Conservation (phyloP, 139 green algal species). For the Nannochloris sp. region DNA sequence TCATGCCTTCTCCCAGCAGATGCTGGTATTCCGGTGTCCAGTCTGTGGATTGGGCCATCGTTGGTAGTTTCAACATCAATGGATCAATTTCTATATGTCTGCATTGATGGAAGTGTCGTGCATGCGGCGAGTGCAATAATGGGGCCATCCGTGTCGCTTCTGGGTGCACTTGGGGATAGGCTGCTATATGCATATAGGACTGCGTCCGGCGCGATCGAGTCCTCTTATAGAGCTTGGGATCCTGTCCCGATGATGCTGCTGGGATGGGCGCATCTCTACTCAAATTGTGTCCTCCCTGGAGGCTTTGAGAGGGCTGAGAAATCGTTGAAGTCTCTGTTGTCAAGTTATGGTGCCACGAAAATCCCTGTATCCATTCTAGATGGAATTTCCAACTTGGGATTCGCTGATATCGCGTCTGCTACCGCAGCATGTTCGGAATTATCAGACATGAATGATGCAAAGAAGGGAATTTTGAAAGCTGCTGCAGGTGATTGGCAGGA, state of each 20-base stretch:
- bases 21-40: slow-evolving; percentile 18
- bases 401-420: slow-evolving; percentile 25
- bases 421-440: slow-evolving; percentile 20
- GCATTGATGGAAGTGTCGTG: slow-evolving; percentile 28
- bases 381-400: slow-evolving; percentile 22
- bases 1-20: neutral
- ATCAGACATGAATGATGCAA: slow-evolving; percentile 6
- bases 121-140: slow-evolving; percentile 29
- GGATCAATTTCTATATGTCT: slow-evolving; percentile 33
- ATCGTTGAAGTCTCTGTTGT: slow-evolving; percentile 27
- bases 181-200: slow-evolving; percentile 23
- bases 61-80: slow-evolving; percentile 31
- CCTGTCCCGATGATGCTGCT: slow-evolving; percentile 33
- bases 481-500: slow-evolving; percentile 35
- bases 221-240: slow-evolving; percentile 14
- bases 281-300: slow-evolving; percentile 25
- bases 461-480: slow-evolving; percentile 20
- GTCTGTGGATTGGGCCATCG: slow-evolving; percentile 41
- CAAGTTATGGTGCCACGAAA: slow-evolving; percentile 35
- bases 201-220: slow-evolving; percentile 10
- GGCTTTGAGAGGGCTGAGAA: neutral
- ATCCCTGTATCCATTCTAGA: slow-evolving; percentile 18
- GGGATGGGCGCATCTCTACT: slow-evolving; percentile 31
- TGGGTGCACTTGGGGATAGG: slow-evolving; percentile 36
- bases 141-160: slow-evolving; percentile 17